A percentile compares a stretch with the other conserved stretches of the same genome.
phyloP scores from a whole-genome alignment of 176 grass and related monocot genomes.

The Oryza meridionalis region DNA sequence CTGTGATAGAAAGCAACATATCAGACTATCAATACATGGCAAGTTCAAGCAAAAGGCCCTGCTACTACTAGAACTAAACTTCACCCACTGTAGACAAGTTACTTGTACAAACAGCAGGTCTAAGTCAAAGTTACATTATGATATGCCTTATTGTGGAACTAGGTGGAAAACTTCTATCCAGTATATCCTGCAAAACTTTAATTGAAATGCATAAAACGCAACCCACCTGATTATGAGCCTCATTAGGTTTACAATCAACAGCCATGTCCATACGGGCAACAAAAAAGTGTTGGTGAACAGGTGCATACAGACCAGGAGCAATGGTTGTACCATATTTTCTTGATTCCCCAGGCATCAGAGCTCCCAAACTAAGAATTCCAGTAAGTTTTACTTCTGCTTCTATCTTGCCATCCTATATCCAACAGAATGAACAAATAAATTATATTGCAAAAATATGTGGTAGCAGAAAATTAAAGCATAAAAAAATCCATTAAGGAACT shows the following conservation, averaged over 20 bases:
- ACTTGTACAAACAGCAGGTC: not conserved
- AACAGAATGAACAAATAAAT: conserved; percentile 30
- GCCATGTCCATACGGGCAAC: conserved; percentile 99
- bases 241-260: conserved; percentile 92
- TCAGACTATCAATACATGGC: not conserved
- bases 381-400: conserved; percentile 99
- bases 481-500: conserved; percentile 1
- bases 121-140: not conserved
- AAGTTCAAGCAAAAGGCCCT: not conserved
- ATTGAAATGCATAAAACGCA: not conserved
- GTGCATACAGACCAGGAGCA: conserved; percentile 98
- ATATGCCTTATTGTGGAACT: conserved; percentile 7
- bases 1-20: conserved; percentile 43
- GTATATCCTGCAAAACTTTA: not conserved
- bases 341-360: conserved; percentile 91
- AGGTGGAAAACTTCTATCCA: not conserved
- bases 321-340: conserved; percentile 99
- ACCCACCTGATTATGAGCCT: conserved; percentile 95
- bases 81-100: not conserved
- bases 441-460: not conserved
- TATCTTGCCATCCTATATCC: conserved; percentile 92
- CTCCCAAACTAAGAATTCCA: conserved; percentile 97
- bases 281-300: conserved; percentile 99
- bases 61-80: not conserved
- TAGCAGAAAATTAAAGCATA: conserved; percentile 3